Conservation (phyloP, 768 basidiomycete species). For the Termitomyces sp. region DNA sequence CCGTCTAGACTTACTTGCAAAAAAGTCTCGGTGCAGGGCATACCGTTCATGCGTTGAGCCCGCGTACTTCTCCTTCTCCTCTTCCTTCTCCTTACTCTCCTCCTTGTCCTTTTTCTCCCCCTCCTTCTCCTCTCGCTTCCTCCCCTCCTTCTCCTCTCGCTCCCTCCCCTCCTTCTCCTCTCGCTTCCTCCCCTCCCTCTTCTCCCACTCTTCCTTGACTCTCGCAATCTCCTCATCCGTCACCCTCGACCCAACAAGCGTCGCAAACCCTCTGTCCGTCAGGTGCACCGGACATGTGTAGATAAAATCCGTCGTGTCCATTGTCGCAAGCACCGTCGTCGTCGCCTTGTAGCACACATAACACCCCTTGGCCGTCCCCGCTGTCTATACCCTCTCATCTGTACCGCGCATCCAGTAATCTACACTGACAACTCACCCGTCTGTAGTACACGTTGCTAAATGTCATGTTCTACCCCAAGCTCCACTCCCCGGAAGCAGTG, state of each 20-base stretch:
- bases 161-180: too few relatives aligned
- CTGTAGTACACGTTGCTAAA: slow-evolving; percentile 88
- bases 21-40: slow-evolving; percentile 78
- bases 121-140: slow-evolving; percentile 61
- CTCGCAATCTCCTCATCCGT: slow-evolving; percentile 71
- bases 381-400: slow-evolving; percentile 42
- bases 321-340: slow-evolving; percentile 77
- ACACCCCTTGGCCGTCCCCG: slow-evolving; percentile 74
- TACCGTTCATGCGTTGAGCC: slow-evolving; percentile 65
- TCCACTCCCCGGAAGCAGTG: neutral
- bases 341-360: slow-evolving; percentile 79
- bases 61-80: slow-evolving; percentile 31
- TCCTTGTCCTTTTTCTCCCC: slow-evolving; percentile 74
- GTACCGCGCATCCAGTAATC: slow-evolving; percentile 6
- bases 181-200: slow-evolving; percentile 60
- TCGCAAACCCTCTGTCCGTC: slow-evolving; percentile 72
- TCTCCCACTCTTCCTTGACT: slow-evolving; percentile 79
- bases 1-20: too few relatives aligned
- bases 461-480: too few relatives aligned
- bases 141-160: slow-evolving; percentile 30
- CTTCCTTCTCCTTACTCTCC: slow-evolving; percentile 37
- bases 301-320: slow-evolving; percentile 79
- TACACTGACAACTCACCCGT: slow-evolving; percentile 48
- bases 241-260: slow-evolving; percentile 37
- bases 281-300: slow-evolving; percentile 85